A percentile compares a stretch with the other conserved stretches of the same genome.
These are phyloP conservation scores for Globisporangium lucens DNA, from an alignment of 352 stramenopile genomes.

Conservation along the genomic window DNA sequence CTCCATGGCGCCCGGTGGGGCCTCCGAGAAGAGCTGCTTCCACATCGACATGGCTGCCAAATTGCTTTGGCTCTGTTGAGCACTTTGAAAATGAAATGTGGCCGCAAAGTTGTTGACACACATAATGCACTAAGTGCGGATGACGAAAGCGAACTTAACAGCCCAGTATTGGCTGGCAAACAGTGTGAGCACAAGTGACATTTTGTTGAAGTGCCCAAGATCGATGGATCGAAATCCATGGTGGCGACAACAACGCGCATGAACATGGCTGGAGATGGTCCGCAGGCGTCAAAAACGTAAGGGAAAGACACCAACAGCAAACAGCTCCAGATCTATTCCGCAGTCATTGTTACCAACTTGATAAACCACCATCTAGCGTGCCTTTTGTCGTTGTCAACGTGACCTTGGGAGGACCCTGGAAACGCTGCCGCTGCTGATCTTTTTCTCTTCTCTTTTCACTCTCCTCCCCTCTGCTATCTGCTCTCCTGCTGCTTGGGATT, in stretches of 20 bases:
- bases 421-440: not conserved
- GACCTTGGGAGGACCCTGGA: not conserved
- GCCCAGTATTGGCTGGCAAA: not conserved
- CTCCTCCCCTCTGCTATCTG: not conserved
- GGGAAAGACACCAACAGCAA: not conserved
- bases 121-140: not conserved
- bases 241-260: too few species aligned
- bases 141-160: not conserved
- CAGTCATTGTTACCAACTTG: not conserved
- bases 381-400: not conserved
- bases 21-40: conserved; percentile 76
- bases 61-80: not conserved
- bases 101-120: not conserved
- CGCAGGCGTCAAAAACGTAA: not conserved
- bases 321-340: not conserved
- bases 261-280: too few species aligned
- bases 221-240: not conserved
- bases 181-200: not conserved
- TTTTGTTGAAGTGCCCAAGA: not conserved
- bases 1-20: conserved; percentile 63
- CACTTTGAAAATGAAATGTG: not conserved
- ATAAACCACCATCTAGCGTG: not conserved
- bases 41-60: conserved; percentile 28
- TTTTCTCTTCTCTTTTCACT: conserved; percentile 6
- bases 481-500: not conserved